A percentile compares a stretch with the other conserved stretches of the same genome.
Conservation (phyloP, 345 rosid species). For the Sonneratia alba region DNA sequence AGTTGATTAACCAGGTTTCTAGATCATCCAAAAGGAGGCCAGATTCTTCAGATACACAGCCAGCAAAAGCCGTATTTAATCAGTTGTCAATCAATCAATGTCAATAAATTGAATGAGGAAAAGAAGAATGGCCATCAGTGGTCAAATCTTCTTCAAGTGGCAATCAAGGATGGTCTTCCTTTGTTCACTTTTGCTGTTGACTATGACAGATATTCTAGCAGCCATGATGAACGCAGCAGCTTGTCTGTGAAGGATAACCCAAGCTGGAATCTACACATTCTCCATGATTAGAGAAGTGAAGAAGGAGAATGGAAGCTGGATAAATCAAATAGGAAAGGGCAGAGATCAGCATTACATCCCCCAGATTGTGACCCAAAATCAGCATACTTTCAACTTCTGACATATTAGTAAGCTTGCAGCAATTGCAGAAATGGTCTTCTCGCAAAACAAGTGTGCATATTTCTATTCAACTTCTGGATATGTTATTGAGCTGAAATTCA, state of each 20-base stretch:
- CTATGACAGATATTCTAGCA: conserved; percentile 64
- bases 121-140: conserved; percentile 32
- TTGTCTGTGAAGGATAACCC: conserved; percentile 37
- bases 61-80: conserved; percentile 26
- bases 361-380: conserved; percentile 55
- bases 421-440: conserved; percentile 22
- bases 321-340: conserved; percentile 50
- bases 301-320: conserved; percentile 70
- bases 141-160: conserved; percentile 68
- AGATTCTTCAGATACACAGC: conserved; percentile 24
- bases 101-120: conserved; percentile 29
- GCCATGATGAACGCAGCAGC: conserved; percentile 44
- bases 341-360: conserved; percentile 55
- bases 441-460: neutral
- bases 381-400: conserved; percentile 34
- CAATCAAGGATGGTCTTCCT: conserved; percentile 75
- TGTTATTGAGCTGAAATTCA: neutral
- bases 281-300: conserved; percentile 61
- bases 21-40: conserved; percentile 22
- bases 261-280: conserved; percentile 58
- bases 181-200: conserved; percentile 76
- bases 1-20: conserved; percentile 21
- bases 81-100: conserved; percentile 23
- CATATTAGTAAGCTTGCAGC: conserved; percentile 80
- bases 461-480: neutral